phyloP scores from a whole-genome alignment of 352 stramenopile genomes.

The Globisporangium alternatum region DNA sequence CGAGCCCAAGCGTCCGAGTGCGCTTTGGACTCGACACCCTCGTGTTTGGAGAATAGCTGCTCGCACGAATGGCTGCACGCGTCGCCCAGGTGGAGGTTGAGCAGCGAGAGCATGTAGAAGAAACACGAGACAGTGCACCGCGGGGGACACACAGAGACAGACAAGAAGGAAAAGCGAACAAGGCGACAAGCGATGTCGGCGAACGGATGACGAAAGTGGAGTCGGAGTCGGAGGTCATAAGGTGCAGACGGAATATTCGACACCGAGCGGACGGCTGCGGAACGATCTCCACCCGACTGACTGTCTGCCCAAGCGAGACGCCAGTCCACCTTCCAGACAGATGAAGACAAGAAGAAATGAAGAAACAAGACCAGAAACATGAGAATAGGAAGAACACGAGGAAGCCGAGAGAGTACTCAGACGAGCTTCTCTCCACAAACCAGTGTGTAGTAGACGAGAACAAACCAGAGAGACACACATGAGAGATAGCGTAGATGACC shows the following conservation, averaged over 20 bases:
- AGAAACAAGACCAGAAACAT: background rate
- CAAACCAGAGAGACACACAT: background rate
- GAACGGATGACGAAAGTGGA: background rate
- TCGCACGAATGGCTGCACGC: background rate
- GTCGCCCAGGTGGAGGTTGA: background rate
- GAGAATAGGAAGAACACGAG: background rate
- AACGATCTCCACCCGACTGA: no score
- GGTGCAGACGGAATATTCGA: no score
- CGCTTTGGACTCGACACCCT: background rate
- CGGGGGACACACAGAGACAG: background rate
- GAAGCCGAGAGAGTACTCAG: background rate
- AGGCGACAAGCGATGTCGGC: background rate
- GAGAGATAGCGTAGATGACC: background rate
- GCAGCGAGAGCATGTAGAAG: background rate
- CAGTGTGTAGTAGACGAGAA: background rate
- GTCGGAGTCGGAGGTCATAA: no score
- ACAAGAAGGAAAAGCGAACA: background rate
- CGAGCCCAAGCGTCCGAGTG: background rate
- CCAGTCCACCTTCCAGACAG: no score
- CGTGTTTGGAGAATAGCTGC: background rate
- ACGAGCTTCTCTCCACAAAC: background rate
- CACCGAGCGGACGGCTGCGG: no score
- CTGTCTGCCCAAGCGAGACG: no score
- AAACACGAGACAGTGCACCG: background rate
- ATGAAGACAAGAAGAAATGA: background rate